Conservation (phyloP, 2,329 filamentous ascomycete genomes). For the Tolypocladium tropicale region DNA sequence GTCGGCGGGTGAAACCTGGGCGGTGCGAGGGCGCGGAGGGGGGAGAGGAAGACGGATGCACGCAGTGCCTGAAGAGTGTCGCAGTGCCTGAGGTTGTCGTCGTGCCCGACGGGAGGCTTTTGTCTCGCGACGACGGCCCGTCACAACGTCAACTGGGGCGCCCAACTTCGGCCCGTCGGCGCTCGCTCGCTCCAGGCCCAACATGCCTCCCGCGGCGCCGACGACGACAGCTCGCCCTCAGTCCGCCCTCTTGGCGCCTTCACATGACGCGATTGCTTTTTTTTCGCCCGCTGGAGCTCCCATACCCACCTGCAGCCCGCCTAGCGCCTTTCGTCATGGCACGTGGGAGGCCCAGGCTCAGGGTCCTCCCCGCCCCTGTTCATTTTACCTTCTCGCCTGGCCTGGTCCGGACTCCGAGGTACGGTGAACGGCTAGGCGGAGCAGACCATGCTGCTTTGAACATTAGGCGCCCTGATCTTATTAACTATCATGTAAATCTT, state of each 20-base stretch:
- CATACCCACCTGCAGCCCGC: background rate
- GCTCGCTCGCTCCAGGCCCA: background rate
- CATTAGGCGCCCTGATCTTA: no score
- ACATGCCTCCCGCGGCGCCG: no score
- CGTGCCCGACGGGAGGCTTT: background rate
- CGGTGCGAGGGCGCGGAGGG: no score
- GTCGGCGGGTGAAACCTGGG: background rate
- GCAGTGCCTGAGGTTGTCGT: no score
- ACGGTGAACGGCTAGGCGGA: no score
- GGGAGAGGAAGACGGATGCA: no score
- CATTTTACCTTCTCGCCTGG: no score
- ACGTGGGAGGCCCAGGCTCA: background rate
- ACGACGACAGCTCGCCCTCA: no score
- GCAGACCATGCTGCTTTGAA: no score
- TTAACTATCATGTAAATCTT: no score
- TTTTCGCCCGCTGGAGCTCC: background rate
- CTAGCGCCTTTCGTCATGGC: background rate
- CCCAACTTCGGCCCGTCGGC: background rate
- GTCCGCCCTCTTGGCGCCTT: background rate
- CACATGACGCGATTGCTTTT: background rate
- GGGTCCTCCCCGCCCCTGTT: background rate
- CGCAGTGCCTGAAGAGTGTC: no score
- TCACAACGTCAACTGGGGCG: background rate
- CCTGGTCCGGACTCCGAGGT: no score
- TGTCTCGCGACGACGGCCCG: background rate